Base-by-base conservation (phyloP, 352 stramenopile species). In the Globisporangium middletonii region DNA sequence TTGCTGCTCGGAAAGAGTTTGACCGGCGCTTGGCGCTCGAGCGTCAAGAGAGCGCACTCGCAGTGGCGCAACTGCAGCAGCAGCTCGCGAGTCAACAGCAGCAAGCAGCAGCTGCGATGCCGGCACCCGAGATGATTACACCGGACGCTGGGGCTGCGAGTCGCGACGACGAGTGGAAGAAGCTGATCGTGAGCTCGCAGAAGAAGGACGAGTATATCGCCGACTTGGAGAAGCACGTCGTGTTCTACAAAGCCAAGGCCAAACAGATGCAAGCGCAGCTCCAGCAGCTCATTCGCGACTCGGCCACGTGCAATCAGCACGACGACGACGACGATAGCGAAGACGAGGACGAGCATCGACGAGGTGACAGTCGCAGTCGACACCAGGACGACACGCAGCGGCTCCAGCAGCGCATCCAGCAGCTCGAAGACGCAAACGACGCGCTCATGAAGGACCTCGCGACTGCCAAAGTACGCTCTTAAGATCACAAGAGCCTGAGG, bases 121-220 rank as follows among this genome's bases (percentile, higher is more conserved):
- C 56, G 58, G 16, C 50, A 42, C 53, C 70, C 35, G 62, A 73
- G 30, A 41, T 61, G 0, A 48, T 71, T 41, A 57, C 60, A 11
- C 23, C 59, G 16, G 54, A 51, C 2, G n/a, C 19, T 3, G 42
- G 5, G 16, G 23, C 86, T 26, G 58, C 55, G 8, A 67, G 79
- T 50, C 77, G 74, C 72, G 71, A 91, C 44, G 62, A 62, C n/a
- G 75, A 90, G 58, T 86, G 74, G 78, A 78, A 88, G 48, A 83
- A 86, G 42, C 49, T 93, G 26, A 83, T 88, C 13, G 69, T 84
- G 6, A 76, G 69, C 19, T 78, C 64, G 37, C 76, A 89, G 60
- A 88, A 89, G 67, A 90, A 94, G 58, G 78, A 90, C 65, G 81
- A 87, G 62, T 94, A 92, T 69, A 92, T 94, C 16, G 68, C 72